Percentiles rank a stretch among this genome's conserved stretches.
These are phyloP conservation scores for Anthostomella pinea DNA, from an alignment of 2,329 filamentous ascomycete genomes.

Conservation along the genomic window DNA sequence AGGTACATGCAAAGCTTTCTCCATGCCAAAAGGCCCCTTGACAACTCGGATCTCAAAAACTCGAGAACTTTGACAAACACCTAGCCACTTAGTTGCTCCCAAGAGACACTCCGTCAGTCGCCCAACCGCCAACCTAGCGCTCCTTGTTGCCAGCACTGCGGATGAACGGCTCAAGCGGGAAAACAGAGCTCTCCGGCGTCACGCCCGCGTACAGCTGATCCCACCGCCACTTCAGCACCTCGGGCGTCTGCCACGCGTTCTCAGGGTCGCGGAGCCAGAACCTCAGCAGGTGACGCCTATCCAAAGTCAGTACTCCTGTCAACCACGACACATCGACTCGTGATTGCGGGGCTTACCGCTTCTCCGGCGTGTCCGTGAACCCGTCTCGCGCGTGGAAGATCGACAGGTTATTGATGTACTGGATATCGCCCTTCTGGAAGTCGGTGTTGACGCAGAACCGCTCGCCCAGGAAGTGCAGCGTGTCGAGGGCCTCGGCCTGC, in stretches of 20 bases:
- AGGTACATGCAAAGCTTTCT: too few species aligned
- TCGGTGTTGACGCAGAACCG: constrained; percentile 43
- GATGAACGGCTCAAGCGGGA: constrained; percentile 55
- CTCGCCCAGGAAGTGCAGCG: constrained; percentile 48
- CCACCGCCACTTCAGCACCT: constrained; percentile 46
- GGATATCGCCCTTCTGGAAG: constrained; percentile 51
- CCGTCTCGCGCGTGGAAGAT: constrained; percentile 52
- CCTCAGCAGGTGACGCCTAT: constrained; percentile 46
- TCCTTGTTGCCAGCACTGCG: constrained; percentile 37
- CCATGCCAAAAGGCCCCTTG: too few species aligned
- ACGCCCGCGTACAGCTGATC: constrained; percentile 51
- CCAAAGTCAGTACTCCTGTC: too few species aligned
- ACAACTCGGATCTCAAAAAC: too few species aligned
- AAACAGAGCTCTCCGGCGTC: constrained; percentile 48
- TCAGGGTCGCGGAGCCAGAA: constrained; percentile 51
- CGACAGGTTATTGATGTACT: constrained; percentile 54
- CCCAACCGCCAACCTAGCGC: constrained; percentile 11
- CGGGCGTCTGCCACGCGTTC: constrained; percentile 47
- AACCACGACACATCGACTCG: too few species aligned
- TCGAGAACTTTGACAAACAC: too few species aligned
- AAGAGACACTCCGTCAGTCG: too few species aligned
- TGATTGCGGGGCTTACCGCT: constrained; percentile 45
- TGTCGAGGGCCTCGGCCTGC: constrained; percentile 51
- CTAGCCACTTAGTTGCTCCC: too few species aligned
- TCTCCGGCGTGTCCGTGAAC: constrained; percentile 43